A percentile compares a stretch with the other conserved stretches of the same genome.
Evolutionary conservation across 75 land plant genomes (phyloP).

Genomic region (Cupressus sempervirens): DNA sequence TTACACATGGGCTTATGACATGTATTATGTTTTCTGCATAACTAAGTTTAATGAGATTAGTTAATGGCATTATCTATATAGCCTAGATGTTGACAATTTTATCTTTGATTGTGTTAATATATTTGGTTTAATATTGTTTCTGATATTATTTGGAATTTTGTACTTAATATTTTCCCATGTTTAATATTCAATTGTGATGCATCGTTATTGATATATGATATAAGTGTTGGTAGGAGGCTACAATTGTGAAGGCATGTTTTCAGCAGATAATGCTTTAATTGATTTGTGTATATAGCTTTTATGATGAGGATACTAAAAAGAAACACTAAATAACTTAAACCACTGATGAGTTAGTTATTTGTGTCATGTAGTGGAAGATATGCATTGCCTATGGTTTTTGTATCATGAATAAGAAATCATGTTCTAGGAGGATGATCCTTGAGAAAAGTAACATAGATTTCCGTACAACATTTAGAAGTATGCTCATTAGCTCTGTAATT

Average conservation of each 20-base stretch:
- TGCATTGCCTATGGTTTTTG: not conserved
- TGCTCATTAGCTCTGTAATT: not conserved
- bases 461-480: not conserved
- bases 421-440: not conserved
- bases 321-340: not conserved
- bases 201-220: not conserved
- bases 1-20: not conserved
- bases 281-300: not conserved
- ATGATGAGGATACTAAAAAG: not conserved
- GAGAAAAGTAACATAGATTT: not conserved
- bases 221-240: not conserved
- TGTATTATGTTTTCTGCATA: not conserved
- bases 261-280: not conserved
- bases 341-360: not conserved
- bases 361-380: not conserved
- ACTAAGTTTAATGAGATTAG: not conserved
- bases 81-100: not conserved
- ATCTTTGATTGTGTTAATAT: not conserved
- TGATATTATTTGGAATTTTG: not conserved
- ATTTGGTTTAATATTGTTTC: not conserved
- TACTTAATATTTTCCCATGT: not conserved
- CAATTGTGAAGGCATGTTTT: not conserved
- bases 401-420: not conserved
- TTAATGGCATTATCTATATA: not conserved
- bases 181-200: not conserved